Evolutionary conservation across 73 alveolate species (phyloP).

Genomic region (Paramecium tetraurelia): DNA sequence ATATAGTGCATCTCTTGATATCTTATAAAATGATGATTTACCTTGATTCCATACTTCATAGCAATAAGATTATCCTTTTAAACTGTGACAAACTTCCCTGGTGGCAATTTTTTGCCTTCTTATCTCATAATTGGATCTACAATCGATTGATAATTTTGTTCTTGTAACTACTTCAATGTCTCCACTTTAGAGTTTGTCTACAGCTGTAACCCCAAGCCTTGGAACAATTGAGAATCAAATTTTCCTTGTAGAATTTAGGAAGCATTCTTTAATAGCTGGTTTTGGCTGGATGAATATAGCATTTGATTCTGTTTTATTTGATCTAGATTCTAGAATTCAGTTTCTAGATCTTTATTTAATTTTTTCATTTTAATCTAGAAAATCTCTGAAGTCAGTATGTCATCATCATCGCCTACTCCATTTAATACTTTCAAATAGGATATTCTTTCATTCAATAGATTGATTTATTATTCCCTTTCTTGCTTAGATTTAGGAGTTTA

Average conservation of each 20-base stretch:
- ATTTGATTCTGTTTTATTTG: neutral
- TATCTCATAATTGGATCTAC: neutral
- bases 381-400: neutral
- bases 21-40: neutral
- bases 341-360: neutral
- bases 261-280: neutral
- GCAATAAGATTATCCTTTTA: neutral
- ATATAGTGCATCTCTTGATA: neutral
- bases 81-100: neutral
- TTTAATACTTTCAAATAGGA: slow-evolving; percentile 1
- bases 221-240: neutral
- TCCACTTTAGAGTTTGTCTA: neutral
- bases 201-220: neutral
- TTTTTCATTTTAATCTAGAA: neutral
- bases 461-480: neutral
- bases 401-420: slow-evolving; percentile 21
- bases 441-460: neutral
- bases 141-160: neutral
- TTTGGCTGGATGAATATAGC: neutral
- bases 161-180: neutral
- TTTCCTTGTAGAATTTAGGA: slow-evolving; percentile 16
- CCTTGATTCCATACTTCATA: slow-evolving; percentile 2
- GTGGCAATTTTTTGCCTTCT: neutral
- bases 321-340: neutral
- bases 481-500: neutral